These are phyloP conservation scores for Pythium oligandrum DNA, from an alignment of 352 stramenopile genomes.

Conservation along the genomic window DNA sequence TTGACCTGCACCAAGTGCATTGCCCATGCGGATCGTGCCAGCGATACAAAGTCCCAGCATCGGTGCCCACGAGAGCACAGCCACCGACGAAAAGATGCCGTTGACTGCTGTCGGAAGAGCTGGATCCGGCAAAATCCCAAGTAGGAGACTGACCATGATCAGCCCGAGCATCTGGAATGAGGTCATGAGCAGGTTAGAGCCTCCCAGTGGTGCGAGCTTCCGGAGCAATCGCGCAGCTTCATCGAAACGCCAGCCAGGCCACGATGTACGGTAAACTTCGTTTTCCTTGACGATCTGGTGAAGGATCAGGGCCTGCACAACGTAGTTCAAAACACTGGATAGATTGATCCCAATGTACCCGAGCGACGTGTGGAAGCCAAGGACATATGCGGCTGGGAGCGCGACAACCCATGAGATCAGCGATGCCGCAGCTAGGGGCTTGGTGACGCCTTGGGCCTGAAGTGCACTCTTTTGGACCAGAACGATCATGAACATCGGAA, in stretches of 20 bases:
- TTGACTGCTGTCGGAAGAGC: slow-evolving; percentile 54
- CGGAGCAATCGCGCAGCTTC: slow-evolving; percentile 12
- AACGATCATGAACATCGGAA: slow-evolving; percentile 28
- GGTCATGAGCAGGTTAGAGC: slow-evolving; percentile 56
- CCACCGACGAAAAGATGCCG: slow-evolving; percentile 40
- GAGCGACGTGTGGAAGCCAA: slow-evolving; percentile 37
- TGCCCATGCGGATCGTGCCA: slow-evolving; percentile 59
- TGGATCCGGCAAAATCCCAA: slow-evolving; percentile 47
- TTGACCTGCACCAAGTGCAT: slow-evolving; percentile 49
- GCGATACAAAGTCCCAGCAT: slow-evolving; percentile 50
- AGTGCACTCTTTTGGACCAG: slow-evolving; percentile 31
- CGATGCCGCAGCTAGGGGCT: slow-evolving; percentile 25
- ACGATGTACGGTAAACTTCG: slow-evolving; percentile 19
- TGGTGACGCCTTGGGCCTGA: slow-evolving; percentile 39
- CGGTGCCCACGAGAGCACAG: slow-evolving; percentile 48
- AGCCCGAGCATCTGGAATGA: slow-evolving; percentile 48
- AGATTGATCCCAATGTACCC: slow-evolving; percentile 35
- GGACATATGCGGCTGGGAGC: slow-evolving; percentile 21
- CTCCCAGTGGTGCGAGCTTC: slow-evolving; percentile 20
- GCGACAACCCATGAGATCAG: slow-evolving; percentile 16
- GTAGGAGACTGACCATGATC: slow-evolving; percentile 40
- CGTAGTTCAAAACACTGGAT: slow-evolving; percentile 18
- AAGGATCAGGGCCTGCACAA: slow-evolving; percentile 27
- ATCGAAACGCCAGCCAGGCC: slow-evolving; percentile 26
- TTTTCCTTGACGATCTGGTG: slow-evolving; percentile 26